These are phyloP conservation scores for Podila clonocystis DNA, from an alignment of 192 early-diverging fungal species.

Conservation along the genomic window DNA sequence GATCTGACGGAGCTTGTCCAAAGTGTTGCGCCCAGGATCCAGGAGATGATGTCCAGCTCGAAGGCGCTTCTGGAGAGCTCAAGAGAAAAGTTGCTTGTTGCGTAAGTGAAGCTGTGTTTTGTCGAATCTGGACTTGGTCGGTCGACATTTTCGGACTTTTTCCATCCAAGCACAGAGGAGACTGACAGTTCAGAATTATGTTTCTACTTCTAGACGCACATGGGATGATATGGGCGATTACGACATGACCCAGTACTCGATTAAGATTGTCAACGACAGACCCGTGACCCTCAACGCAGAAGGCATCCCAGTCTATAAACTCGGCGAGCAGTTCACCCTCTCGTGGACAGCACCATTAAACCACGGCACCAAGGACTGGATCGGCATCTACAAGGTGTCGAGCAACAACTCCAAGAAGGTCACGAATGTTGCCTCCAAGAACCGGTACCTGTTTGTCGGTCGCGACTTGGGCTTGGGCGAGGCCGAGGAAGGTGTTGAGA, in stretches of 20 bases:
- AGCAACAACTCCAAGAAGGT: conserved; percentile 80
- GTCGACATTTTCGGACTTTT: neutral
- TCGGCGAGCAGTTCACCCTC: conserved; percentile 83
- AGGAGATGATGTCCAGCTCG: conserved; percentile 59
- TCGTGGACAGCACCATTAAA: conserved; percentile 80
- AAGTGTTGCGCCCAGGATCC: conserved; percentile 59
- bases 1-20: conserved; percentile 63
- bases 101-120: conserved; percentile 21
- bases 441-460: conserved; percentile 74
- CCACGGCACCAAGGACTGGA: conserved; percentile 88
- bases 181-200: neutral
- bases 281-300: conserved; percentile 13
- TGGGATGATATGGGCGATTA: conserved; percentile 54
- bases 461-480: conserved; percentile 59
- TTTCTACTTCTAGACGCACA: conserved; percentile 27
- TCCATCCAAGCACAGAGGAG: neutral
- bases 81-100: conserved; percentile 42
- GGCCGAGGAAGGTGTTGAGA: conserved; percentile 62
- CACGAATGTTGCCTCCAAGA: conserved; percentile 79
- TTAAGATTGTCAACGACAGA: conserved; percentile 33
- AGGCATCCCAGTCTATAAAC: conserved; percentile 56
- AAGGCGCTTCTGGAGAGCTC: conserved; percentile 55
- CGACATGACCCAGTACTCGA: conserved; percentile 54
- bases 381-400: conserved; percentile 87
- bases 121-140: neutral